Evolutionary conservation across 169 alveolate genomes (phyloP), one percentile per base, ranked within the genome.

Genomic region (Theileria luwenshuni): DNA sequence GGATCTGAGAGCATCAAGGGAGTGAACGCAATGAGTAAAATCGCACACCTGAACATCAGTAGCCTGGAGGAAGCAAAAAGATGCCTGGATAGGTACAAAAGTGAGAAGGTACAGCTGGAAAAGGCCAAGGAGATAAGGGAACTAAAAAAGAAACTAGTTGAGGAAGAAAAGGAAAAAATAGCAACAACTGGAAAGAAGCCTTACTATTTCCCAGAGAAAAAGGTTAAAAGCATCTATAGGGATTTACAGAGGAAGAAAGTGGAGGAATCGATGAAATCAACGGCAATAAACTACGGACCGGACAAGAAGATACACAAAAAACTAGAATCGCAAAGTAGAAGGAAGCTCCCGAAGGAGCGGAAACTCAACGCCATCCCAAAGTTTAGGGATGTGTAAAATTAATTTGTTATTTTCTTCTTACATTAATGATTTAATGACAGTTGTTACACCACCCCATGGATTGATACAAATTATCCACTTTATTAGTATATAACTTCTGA

Each of bases 61-160:
- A 74, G 70, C 63, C 15, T 73, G n/a, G 80, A 73, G 0, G 89
- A 81, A 43, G 89, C 89, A 3, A 81, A 81, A 38, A 73, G 84
- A 19, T 72, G 75, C 6, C 89, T 81, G 17, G 75, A 74, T 56
- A 58, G 70, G 47, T 81, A 81, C 58, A 69, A 69, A 15, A 45
- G 68, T 10, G 83, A 81, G 80, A 73, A 69, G 47, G 61, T 30
- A 35, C 84, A 72, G 38, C 63, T 81, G 32, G 43, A 81, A 73
- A 73, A 73, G 52, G 61, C 43, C 35, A 49, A 48, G 3, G 84
- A 63, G 32, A 28, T 81, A 43, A 59, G 76, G 21, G 62, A 54
- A 17, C 52, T 81, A 42, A 81, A 81, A 61, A 72, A 65, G 80
- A 49, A 21, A 19, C 60, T 81, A 47, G 68, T 73, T n/a, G 30